phyloP scores from a whole-genome alignment of 768 basidiomycete species.

The Solioccasus polychromus region DNA sequence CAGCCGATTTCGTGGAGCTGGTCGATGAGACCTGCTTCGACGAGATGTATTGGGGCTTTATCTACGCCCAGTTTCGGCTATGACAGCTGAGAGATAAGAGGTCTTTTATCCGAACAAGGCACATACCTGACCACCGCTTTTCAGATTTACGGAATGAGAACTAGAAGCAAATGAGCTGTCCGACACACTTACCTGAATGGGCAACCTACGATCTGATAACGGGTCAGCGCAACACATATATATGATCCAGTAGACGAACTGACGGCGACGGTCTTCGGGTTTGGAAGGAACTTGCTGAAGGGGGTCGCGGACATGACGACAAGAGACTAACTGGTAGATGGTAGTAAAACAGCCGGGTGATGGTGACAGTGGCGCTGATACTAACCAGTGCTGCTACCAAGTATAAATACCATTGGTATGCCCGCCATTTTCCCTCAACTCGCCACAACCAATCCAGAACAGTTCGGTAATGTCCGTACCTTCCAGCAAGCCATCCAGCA shows the following conservation, averaged over 20 bases:
- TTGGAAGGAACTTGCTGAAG: slow-evolving; percentile 32
- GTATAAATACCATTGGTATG: slow-evolving; percentile 21
- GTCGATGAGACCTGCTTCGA: slow-evolving; percentile 77
- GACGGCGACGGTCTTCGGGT: slow-evolving; percentile 80
- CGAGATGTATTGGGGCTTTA: slow-evolving; percentile 82
- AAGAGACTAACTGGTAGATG: too few relatives aligned
- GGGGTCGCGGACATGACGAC: slow-evolving; percentile 22
- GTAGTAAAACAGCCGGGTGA: not conserved
- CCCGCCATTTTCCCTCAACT: slow-evolving; percentile 20
- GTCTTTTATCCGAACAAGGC: not conserved
- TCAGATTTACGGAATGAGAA: slow-evolving; percentile 12
- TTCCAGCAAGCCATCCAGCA: slow-evolving; percentile 27
- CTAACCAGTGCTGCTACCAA: not conserved
- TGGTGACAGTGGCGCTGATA: not conserved
- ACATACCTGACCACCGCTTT: slow-evolving; percentile 34
- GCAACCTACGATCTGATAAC: slow-evolving; percentile 80
- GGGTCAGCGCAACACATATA: slow-evolving; percentile 7
- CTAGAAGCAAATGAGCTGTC: not conserved
- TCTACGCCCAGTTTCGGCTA: slow-evolving; percentile 82
- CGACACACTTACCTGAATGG: slow-evolving; percentile 77
- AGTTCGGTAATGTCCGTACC: slow-evolving; percentile 20
- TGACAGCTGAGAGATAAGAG: slow-evolving; percentile 9
- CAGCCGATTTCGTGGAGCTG: slow-evolving; percentile 82
- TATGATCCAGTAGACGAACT: slow-evolving; percentile 35
- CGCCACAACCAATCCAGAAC: slow-evolving; percentile 5